Base-by-base conservation (phyloP, 441 rosid genomes). In the Pelargonium fulgidum region DNA sequence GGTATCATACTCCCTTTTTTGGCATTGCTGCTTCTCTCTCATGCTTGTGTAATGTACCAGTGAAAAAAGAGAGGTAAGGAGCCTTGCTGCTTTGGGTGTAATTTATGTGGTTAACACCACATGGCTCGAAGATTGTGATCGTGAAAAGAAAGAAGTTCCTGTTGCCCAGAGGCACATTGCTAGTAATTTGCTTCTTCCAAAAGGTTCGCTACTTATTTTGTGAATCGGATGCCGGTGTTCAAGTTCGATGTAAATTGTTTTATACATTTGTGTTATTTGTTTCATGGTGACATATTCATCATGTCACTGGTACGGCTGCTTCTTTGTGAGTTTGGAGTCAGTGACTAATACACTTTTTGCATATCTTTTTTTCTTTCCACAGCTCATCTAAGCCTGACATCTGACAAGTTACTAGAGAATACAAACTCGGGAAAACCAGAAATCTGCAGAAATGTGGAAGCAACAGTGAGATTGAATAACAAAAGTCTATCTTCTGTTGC, bases 101-200 rank as follows among this genome's bases (percentile, higher is more conserved):
- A 85, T 93, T 78, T 79, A 86, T 72, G 96, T 89, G 81, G 97
- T 96, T 66, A 84, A 83, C 77, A 76, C 84, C 72, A 81, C 76
- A 65, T 96, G 99, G 99, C 97, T 95, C 78, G 91, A 92, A 83
- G 98, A 92, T 74, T 92, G 99, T 82, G 81, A 83, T 75, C 82
- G 80, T 65, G 85, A 84, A 81, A 87, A 80, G 87, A 89, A 82
- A 82, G 98, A 92, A 84, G 62, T 91, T 24, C 87, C 88, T 75
- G 82, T 92, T 72, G 77, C 74, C 36, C 81, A 63, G 64, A 81
- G 80, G 77, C 93, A 96, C 84, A 59, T 83, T 73, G 99, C 98
- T 26, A 70, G 81, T 78, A 86, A 87, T 73, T 76, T 93, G 71
- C 88, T 92, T 72, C 84, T 85, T 77, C 97, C 97, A 26, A 89